Percentiles rank a stretch among this genome's conserved stretches.
Conservation (phyloP, 2,329 filamentous ascomycete genomes). For the Hypoxylon sp. region DNA sequence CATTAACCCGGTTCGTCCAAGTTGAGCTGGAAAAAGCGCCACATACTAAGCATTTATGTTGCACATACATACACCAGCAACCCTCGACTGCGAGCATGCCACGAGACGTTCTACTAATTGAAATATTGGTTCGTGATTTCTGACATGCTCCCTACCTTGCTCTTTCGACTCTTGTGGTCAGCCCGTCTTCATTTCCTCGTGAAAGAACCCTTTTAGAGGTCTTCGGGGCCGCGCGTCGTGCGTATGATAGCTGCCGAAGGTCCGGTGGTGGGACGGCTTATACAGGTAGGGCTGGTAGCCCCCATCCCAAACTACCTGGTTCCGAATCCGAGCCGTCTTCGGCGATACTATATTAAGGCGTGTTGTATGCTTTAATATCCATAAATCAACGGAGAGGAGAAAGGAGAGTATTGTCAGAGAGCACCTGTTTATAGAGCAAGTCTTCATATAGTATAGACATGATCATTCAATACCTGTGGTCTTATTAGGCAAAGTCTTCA, state of each 20-base stretch:
- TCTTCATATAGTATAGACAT: constrained; percentile 1
- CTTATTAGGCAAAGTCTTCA: constrained; percentile 33
- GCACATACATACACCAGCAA: constrained; percentile 24
- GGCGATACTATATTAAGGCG: constrained; percentile 8
- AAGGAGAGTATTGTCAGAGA: neutral
- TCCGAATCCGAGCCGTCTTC: constrained; percentile 27
- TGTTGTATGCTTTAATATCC: constrained; percentile 9
- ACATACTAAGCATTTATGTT: constrained; percentile 17
- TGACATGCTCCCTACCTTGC: neutral
- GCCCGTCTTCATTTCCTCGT: neutral
- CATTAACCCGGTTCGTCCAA: constrained; percentile 14
- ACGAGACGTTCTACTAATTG: constrained; percentile 26
- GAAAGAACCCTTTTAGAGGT: neutral
- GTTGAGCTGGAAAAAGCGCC: constrained; percentile 12
- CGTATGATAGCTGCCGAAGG: constrained; percentile 34
- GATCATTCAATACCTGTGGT: constrained; percentile 8
- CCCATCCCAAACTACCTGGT: constrained; percentile 24
- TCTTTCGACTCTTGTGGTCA: constrained; percentile 1
- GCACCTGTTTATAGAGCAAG: constrained; percentile 2
- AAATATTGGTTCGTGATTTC: constrained; percentile 25
- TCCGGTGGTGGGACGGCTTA: constrained; percentile 36
- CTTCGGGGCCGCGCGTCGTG: constrained; percentile 43
- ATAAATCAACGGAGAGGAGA: constrained; percentile 8
- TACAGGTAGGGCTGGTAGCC: constrained; percentile 37
- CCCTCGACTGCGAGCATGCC: constrained; percentile 18